Percentiles rank a stretch among this genome's conserved stretches.
These are phyloP conservation scores for Hemisphaericaspora xylofermentans DNA, from an alignment of 1,139 yeast genomes.

Conservation along the genomic window DNA sequence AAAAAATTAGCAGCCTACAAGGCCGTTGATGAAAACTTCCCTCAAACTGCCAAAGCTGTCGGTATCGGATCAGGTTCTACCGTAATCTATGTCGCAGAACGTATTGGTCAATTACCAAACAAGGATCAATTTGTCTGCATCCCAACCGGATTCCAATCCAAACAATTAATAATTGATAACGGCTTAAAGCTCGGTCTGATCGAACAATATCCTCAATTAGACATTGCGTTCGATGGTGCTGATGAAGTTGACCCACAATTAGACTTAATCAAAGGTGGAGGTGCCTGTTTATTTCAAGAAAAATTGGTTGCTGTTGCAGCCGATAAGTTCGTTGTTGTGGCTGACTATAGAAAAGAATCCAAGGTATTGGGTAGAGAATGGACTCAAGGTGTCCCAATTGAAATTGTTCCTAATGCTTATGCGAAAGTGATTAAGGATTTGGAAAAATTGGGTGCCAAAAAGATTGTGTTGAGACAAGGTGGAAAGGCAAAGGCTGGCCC, in stretches of 20 bases:
- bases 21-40: constrained; percentile 90
- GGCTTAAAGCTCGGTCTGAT: constrained; percentile 77
- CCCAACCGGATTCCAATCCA: constrained; percentile 96
- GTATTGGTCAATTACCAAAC: constrained; percentile 70
- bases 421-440: constrained; percentile 72
- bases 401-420: constrained; percentile 87
- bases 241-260: constrained; percentile 86
- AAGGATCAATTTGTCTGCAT: constrained; percentile 70
- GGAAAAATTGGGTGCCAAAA: constrained; percentile 60
- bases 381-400: constrained; percentile 93
- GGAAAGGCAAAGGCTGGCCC: constrained; percentile 96
- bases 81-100: constrained; percentile 92
- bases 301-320: constrained; percentile 88
- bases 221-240: constrained; percentile 97
- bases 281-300: constrained; percentile 96
- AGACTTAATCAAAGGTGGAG: constrained; percentile 96
- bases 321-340: constrained; percentile 77
- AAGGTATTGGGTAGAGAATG: constrained; percentile 70
- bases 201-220: constrained; percentile 78
- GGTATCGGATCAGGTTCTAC: constrained; percentile 98
- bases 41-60: constrained; percentile 65
- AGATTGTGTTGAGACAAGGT: constrained; percentile 76
- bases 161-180: constrained; percentile 77
- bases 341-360: constrained; percentile 84
- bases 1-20: constrained; percentile 85